Evolutionary conservation across 73 alveolate genomes (phyloP), one percentile per base, ranked within the genome.

Genomic region (Durusdinium trenchii): DNA sequence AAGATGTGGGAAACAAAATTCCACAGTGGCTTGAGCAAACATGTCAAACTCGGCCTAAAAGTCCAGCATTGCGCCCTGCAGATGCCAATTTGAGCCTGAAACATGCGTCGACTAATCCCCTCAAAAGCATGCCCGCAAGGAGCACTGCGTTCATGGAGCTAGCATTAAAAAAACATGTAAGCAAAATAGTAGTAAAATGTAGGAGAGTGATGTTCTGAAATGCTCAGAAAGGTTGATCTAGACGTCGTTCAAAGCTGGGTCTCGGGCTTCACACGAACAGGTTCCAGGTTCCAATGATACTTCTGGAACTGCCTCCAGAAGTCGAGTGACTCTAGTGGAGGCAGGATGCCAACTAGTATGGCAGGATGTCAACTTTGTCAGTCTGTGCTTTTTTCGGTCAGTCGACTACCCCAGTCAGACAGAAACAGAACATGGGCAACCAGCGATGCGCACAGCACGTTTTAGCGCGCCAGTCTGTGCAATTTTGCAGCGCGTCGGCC

Each of bases 211-310:
- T 47, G 45, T 20, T 42, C 3, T 5, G 50, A 38, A 36, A 43
- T 78, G 64, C 20, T 10, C 16, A 45, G 45, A 42, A 47, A 42
- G 43, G 42, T 1, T 16, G n/a, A 40, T 26, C 3, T 12, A 14
- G 18, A 71, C 40, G 57, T 5, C 40, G 9, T n/a, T 45, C 82
- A 38, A 36, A 23, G 35, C 52, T 30, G 61, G 12, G 61, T n/a
- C 46, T 28, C 85, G 35, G 40, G 67, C 95, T 54, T 69, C 36
- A 87, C 95, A 32, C 95, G 95, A 30, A 87, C 95, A 20, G 95
- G 95, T 84, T 87, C 95, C 62, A 87, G 85, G 84, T 87, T 87
- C 95, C 95, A 87, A 64, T 87, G 95, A 54, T 87, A 87, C 85
- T 40, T 47, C 42, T 87, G 85, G 40, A 87, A 87, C 50, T 87